phyloP scores from a whole-genome alignment of 495 filamentous ascomycete genomes.

The Hypoxylon rickii region DNA sequence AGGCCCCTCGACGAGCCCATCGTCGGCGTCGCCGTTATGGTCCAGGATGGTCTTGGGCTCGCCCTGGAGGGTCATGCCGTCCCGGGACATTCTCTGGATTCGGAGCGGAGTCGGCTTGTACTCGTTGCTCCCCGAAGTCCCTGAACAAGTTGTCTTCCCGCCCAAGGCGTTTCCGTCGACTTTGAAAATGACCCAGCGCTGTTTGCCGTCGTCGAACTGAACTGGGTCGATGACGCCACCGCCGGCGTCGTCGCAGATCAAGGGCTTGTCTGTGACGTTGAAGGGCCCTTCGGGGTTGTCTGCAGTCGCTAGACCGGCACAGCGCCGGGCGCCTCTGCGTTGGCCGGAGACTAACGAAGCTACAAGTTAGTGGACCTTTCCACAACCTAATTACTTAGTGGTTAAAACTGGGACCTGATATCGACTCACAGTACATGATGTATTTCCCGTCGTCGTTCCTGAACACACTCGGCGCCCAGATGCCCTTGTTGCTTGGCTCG shows the following conservation, averaged over 20 bases:
- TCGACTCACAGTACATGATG: constrained; percentile 12
- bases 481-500: constrained; percentile 2
- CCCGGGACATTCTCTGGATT: constrained; percentile 51
- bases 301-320: constrained; percentile 3
- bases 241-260: constrained; percentile 46
- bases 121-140: constrained; percentile 22
- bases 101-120: constrained; percentile 59
- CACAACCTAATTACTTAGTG: not conserved
- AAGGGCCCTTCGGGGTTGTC: constrained; percentile 3
- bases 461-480: constrained; percentile 14
- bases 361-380: not conserved
- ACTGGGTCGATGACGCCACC: constrained; percentile 60
- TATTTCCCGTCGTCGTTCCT: constrained; percentile 11
- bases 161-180: constrained; percentile 61
- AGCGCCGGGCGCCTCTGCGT: constrained; percentile 1
- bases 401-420: not conserved
- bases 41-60: constrained; percentile 54
- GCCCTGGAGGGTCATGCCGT: constrained; percentile 53
- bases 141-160: constrained; percentile 34
- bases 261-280: constrained; percentile 1
- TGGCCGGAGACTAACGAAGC: not conserved
- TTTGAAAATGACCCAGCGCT: constrained; percentile 60
- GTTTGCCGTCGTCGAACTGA: constrained; percentile 56
- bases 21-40: constrained; percentile 52
- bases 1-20: constrained; percentile 59